Evolutionary conservation across 768 basidiomycete genomes (phyloP).

Genomic region (Coprinopsis strossmayeri): DNA sequence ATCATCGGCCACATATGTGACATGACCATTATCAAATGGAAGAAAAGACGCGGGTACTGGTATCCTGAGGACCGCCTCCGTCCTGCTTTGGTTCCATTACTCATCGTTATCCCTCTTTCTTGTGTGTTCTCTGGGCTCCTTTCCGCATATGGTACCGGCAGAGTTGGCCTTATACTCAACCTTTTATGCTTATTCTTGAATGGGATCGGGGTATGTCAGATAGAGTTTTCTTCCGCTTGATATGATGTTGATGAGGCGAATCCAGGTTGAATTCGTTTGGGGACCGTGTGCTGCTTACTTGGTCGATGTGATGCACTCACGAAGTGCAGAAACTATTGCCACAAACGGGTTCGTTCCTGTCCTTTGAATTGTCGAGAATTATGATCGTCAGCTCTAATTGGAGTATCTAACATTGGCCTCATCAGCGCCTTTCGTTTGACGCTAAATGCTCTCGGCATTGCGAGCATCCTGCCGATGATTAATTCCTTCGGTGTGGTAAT

Average conservation of each 20-base stretch:
- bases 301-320: constrained; percentile 54
- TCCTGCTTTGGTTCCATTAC: constrained; percentile 10
- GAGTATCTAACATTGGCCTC: background rate
- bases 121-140: background rate
- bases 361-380: background rate
- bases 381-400: no score
- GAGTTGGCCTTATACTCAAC: constrained; percentile 37
- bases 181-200: constrained; percentile 52
- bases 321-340: constrained; percentile 58
- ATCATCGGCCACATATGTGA: constrained; percentile 58
- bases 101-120: background rate
- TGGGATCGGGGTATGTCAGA: constrained; percentile 45
- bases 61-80: constrained; percentile 49
- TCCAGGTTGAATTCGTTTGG: constrained; percentile 49
- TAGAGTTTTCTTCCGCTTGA: background rate
- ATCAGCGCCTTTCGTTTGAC: constrained; percentile 8
- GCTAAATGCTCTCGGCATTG: background rate
- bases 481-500: constrained; percentile 8
- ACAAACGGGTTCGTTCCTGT: constrained; percentile 37
- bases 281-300: constrained; percentile 49
- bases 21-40: constrained; percentile 39
- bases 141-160: constrained; percentile 19
- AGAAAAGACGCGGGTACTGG: constrained; percentile 46
- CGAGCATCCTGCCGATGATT: constrained; percentile 9
- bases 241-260: background rate